Evolutionary conservation across 2,329 filamentous ascomycete genomes (phyloP).

Genomic region (Aspergillus oerlinghausenensis): DNA sequence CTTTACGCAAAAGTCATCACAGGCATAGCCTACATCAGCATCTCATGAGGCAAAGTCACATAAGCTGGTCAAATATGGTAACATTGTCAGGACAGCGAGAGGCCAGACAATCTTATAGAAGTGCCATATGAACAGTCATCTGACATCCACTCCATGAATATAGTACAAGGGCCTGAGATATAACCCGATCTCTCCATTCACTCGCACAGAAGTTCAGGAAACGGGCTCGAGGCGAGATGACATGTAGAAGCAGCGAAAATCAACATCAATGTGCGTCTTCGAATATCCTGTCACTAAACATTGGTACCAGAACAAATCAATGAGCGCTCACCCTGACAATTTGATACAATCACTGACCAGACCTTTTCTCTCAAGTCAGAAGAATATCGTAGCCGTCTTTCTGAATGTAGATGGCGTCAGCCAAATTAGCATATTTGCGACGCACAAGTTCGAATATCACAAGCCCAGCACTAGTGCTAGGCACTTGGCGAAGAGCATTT

Average conservation of each 20-base stretch:
- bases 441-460: constrained; percentile 62
- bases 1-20: no score
- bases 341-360: neutral
- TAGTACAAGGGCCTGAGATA: neutral
- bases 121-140: neutral
- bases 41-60: no score
- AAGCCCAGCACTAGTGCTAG: constrained; percentile 60
- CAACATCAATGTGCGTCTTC: neutral
- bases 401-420: constrained; percentile 51
- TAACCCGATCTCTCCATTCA: neutral
- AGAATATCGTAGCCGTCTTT: constrained; percentile 61
- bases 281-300: neutral
- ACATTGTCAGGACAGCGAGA: no score
- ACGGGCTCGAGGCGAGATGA: neutral
- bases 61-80: no score
- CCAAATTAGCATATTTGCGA: constrained; percentile 53
- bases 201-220: neutral
- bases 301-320: neutral
- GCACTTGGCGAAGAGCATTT: constrained; percentile 56
- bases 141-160: neutral
- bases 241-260: neutral
- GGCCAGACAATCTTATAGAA: no score
- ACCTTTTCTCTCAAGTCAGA: constrained; percentile 37
- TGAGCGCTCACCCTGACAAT: neutral
- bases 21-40: no score